Evolutionary conservation across 2,329 filamentous ascomycete genomes (phyloP).

Genomic region (Cercospora zeae-maydis): DNA sequence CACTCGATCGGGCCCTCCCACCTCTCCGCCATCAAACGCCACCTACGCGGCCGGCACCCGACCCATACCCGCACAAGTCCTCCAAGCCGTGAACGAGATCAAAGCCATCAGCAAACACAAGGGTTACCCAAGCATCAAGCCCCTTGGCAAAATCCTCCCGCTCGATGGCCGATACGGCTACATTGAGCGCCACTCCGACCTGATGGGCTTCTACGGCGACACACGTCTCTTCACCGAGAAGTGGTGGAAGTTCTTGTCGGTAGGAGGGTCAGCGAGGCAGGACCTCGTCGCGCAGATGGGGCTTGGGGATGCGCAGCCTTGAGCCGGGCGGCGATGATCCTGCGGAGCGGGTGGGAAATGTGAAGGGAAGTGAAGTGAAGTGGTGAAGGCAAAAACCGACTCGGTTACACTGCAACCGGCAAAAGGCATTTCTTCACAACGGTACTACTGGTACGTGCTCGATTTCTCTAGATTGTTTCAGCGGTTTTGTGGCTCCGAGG

Average conservation of each 20-base stretch:
- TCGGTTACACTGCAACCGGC: too few species aligned
- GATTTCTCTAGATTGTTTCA: too few species aligned
- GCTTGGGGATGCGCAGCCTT: neutral
- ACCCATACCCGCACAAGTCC: neutral
- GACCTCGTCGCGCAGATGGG: neutral
- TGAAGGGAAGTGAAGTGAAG: neutral
- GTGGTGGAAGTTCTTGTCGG: constrained; percentile 14
- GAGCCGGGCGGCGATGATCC: neutral
- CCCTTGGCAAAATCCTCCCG: neutral
- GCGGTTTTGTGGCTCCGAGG: too few species aligned
- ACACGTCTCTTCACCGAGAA: constrained; percentile 14
- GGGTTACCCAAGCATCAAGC: neutral
- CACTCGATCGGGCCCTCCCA: neutral
- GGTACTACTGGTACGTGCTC: too few species aligned
- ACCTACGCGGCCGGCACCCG: neutral
- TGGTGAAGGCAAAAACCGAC: neutral
- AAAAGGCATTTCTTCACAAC: too few species aligned
- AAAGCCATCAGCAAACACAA: neutral
- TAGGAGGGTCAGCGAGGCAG: neutral
- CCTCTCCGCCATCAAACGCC: neutral
- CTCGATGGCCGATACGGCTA: constrained; percentile 1
- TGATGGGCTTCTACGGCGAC: constrained; percentile 15
- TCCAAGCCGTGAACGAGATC: neutral
- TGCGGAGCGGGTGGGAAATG: neutral
- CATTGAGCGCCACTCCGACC: neutral